A percentile compares a stretch with the other conserved stretches of the same genome.
Conservation (phyloP, 176 grass and related monocot species). For the Hsuehochloa calcarea region DNA sequence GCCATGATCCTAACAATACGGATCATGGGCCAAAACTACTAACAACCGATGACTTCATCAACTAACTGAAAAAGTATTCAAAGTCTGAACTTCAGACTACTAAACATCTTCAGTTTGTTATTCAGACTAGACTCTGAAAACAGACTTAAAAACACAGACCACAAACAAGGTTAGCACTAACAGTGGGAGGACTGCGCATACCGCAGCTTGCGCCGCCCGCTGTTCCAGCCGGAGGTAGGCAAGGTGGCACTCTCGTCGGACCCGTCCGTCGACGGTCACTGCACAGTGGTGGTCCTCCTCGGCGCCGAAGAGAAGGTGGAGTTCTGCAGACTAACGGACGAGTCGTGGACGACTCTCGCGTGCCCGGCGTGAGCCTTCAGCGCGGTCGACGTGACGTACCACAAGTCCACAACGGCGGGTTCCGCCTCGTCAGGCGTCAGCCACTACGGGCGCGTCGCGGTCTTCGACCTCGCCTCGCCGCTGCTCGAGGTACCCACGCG, state of each 20-base stretch:
- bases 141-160: too few relatives aligned
- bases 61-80: too few relatives aligned
- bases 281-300: conserved; percentile 1
- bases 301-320: background rate
- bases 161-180: too few relatives aligned
- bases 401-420: background rate
- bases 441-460: conserved; percentile 15
- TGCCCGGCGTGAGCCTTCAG: background rate
- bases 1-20: too few relatives aligned
- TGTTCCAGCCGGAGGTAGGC: background rate
- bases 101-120: too few relatives aligned
- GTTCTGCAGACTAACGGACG: background rate
- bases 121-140: too few relatives aligned
- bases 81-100: too few relatives aligned
- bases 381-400: background rate
- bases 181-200: conserved; percentile 16
- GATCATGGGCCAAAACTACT: too few relatives aligned
- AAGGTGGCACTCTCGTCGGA: background rate
- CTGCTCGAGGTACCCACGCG: background rate
- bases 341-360: background rate
- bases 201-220: background rate
- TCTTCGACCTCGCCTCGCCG: background rate
- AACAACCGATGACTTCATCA: too few relatives aligned
- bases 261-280: background rate
- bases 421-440: conserved; percentile 25